Evolutionary conservation across 768 basidiomycete genomes (phyloP).

Genomic region (Pulveroboletus sp.): DNA sequence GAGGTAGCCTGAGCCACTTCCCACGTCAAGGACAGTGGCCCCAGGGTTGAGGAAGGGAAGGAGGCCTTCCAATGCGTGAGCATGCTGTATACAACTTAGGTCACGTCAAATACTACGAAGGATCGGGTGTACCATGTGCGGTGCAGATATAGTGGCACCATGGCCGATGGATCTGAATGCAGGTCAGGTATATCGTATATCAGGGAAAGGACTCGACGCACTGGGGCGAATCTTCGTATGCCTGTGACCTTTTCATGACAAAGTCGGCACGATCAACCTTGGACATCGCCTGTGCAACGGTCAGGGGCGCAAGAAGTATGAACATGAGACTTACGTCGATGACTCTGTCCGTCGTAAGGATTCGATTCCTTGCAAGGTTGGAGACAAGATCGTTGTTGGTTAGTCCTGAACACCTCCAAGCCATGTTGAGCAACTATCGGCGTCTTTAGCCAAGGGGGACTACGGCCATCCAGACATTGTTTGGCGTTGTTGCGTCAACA

Average conservation of each 20-base stretch:
- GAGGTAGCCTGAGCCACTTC: conserved; percentile 86
- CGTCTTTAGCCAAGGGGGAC: too few relatives aligned
- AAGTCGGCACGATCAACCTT: conserved; percentile 70
- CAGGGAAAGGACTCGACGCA: conserved; percentile 35
- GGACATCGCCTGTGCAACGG: conserved; percentile 56
- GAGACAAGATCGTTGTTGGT: conserved; percentile 71
- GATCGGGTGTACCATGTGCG: conserved; percentile 74
- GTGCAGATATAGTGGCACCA: conserved; percentile 92
- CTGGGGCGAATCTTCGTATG: conserved; percentile 82
- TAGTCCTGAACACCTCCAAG: conserved; percentile 74
- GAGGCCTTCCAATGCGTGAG: conserved; percentile 79
- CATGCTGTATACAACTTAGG: conserved; percentile 54
- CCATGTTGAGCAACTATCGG: conserved; percentile 46
- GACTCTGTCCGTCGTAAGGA: conserved; percentile 57
- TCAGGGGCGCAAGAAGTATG: neutral
- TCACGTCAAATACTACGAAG: neutral
- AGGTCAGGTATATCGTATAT: neutral
- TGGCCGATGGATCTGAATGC: conserved; percentile 64
- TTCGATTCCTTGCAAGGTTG: conserved; percentile 55
- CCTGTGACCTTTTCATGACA: conserved; percentile 45
- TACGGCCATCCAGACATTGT: neutral
- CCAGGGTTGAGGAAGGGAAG: conserved; percentile 69
- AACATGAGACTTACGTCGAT: conserved; percentile 42
- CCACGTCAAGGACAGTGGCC: conserved; percentile 82
- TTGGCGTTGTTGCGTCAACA: conserved; percentile 7